Evolutionary conservation across 331 rosid species (phyloP).

Genomic region (Cydonia oblonga): DNA sequence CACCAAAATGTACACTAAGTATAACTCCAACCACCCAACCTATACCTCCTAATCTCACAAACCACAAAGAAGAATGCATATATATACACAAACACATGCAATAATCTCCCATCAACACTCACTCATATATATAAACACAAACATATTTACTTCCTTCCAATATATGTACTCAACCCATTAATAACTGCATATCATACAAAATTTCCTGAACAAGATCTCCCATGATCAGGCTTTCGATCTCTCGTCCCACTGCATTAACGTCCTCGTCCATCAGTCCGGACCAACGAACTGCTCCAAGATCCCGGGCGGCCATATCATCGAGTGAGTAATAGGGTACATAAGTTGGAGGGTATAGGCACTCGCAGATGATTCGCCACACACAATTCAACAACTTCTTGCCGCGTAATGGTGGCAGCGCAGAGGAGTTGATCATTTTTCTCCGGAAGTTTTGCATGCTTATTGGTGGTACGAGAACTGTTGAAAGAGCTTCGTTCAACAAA

Average conservation of each 20-base stretch:
- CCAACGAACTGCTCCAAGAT: conserved; percentile 50
- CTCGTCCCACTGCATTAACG: conserved; percentile 41
- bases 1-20: no score
- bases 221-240: conserved; percentile 47
- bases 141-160: conserved; percentile 16
- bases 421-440: conserved; percentile 37
- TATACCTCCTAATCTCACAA: not conserved
- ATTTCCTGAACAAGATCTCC: conserved; percentile 63
- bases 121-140: not conserved
- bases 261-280: conserved; percentile 40
- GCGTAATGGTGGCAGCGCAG: conserved; percentile 29
- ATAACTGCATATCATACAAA: conserved; percentile 26
- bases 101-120: no score
- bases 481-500: conserved; percentile 70
- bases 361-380: conserved; percentile 50
- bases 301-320: conserved; percentile 56
- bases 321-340: conserved; percentile 36
- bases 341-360: conserved; percentile 31
- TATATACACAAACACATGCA: not conserved
- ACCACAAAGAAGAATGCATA: not conserved
- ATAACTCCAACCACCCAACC: no score
- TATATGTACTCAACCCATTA: not conserved
- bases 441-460: conserved; percentile 30
- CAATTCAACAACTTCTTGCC: conserved; percentile 60
- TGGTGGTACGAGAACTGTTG: conserved; percentile 55